Evolutionary conservation across 192 early-diverging fungal species (phyloP), one percentile per base, ranked within the genome.

Genomic region (Backusella luteola): DNA sequence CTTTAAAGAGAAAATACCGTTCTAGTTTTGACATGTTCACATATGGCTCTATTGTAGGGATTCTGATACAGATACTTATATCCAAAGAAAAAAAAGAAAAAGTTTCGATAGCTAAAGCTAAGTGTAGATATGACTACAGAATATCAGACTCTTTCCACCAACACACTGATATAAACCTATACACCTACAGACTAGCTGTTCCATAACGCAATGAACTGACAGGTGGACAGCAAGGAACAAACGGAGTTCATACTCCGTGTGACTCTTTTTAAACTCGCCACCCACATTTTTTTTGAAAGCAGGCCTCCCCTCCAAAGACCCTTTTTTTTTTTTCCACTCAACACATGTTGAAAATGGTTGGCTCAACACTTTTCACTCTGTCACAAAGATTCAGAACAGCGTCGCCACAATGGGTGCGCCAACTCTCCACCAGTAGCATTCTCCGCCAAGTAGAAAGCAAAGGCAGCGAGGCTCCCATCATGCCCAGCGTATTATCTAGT

Each of bases 401-500:
- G 2, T 26, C 70, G 6, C 26, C 70, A 32, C 70, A 71, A 71
- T 71, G 70, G 70, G 29, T 71, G 14, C 39, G 70, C 6, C 39
- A 71, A 32, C 17, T 71, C 21, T 71, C 70, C 29, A 71, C 70
- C 23, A 71, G 23, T 8, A 71, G 17, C 15, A 44, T 71, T 23
- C 29, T 36, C 19, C 41, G 44, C 17, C 42, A 71, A 71, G 39
- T 32, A 26, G 70, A 71, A 19, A 71, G 32, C 39, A 44, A 44
- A 17, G 70, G 26, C 23, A 23, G 29, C 2, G 15, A n/a, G 17
- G 15, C 7, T 11, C 12, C 38, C 17, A 41, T 29, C 29, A 46
- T 78, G 56, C 77, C 77, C 38, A 42, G 72, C 34, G 53, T 68
- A 4, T 52, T 78, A 14, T 72, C 77, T 15, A 15, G 66, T 1